Evolutionary conservation across 2,329 filamentous ascomycete species (phyloP), one percentile per base, ranked within the genome.

Genomic region (Grosmannia penicillata): DNA sequence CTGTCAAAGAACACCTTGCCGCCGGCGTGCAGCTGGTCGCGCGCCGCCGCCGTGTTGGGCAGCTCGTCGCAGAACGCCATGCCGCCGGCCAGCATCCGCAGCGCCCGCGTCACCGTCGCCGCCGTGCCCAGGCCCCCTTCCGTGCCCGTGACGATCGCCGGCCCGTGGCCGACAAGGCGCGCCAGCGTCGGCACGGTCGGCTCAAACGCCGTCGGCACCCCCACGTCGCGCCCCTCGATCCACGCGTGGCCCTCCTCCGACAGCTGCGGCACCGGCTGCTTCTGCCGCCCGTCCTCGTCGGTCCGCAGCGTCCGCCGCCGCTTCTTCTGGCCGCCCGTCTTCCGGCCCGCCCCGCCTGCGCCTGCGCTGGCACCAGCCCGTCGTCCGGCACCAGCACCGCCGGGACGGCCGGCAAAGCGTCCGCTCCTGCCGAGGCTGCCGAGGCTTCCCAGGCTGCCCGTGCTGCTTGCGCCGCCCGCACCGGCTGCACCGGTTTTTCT

Each of bases 11-110:
- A 63, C 4, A 60, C 42, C 23, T 40, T 36, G 42, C 48, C 42
- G 30, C 42, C 37, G 8, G 38, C 15, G 17, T 32, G 44, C 39
- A 42, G 43, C n/a, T 45, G 29, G 35, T 50, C 50, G 26, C 40
- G 42, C 26, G 53, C 49, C 9, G 53, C 53, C 23, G 44, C 37
- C 13, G 51, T 36, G 22, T 45, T 25, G 11, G 41, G 31, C 9
- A 37, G 30, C 37, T 51, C 39, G 24, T 47, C 26, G 39, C 55
- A 48, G 50, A 54, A 62, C 0, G 53, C 37, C 32, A 47, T 40
- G 6, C 56, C 61, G 39, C 59, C 56, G 10, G 55, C 58, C 33
- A 65, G 49, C 30, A 63, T 45, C 14, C 60, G 55, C 51, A 62
- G 58, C 44, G 53, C 51, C 14, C 56, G 55, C 34, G 62, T 32